These are phyloP conservation scores for Cystobasidiaceae sp. DNA, from an alignment of 1,284 basidiomycete genomes.

Conservation along the genomic window DNA sequence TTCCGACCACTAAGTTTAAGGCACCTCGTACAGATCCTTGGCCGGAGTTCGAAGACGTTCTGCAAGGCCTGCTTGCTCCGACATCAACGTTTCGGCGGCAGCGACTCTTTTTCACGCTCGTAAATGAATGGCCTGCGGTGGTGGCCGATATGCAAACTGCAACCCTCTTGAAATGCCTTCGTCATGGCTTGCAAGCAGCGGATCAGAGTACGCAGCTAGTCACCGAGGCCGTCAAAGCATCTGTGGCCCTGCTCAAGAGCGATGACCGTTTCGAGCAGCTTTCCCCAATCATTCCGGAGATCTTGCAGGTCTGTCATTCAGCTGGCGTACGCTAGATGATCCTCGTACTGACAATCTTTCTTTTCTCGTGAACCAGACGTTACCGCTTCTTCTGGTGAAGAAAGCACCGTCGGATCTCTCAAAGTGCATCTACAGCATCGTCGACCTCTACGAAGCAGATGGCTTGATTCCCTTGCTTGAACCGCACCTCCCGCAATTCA, in stretches of 20 bases:
- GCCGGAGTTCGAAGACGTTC: slow-evolving; percentile 6
- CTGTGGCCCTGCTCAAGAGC: slow-evolving; percentile 1
- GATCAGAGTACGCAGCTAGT: neutral
- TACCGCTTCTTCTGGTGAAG: neutral
- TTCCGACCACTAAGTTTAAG: neutral
- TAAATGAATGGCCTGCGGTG: slow-evolving; percentile 7
- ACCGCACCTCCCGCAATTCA: slow-evolving; percentile 6
- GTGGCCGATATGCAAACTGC: slow-evolving; percentile 8
- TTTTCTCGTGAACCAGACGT: neutral
- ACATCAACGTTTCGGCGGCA: neutral
- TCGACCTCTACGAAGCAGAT: slow-evolving; percentile 9
- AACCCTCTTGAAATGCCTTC: neutral
- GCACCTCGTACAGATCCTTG: neutral
- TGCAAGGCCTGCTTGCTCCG: slow-evolving; percentile 1
- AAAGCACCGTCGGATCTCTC: neutral
- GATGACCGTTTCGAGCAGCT: slow-evolving; percentile 11
- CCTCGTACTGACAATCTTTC: neutral
- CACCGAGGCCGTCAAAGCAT: slow-evolving; percentile 9
- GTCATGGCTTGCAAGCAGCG: slow-evolving; percentile 4
- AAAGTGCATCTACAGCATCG: neutral
- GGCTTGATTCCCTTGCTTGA: neutral
- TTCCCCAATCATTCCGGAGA: slow-evolving; percentile 1
- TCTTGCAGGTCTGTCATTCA: slow-evolving; percentile 2
- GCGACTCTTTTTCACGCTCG: slow-evolving; percentile 11
- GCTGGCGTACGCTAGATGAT: too few relatives aligned